Evolutionary conservation across 1,284 basidiomycete genomes (phyloP).

Genomic region (Ceratobasidium sp.): DNA sequence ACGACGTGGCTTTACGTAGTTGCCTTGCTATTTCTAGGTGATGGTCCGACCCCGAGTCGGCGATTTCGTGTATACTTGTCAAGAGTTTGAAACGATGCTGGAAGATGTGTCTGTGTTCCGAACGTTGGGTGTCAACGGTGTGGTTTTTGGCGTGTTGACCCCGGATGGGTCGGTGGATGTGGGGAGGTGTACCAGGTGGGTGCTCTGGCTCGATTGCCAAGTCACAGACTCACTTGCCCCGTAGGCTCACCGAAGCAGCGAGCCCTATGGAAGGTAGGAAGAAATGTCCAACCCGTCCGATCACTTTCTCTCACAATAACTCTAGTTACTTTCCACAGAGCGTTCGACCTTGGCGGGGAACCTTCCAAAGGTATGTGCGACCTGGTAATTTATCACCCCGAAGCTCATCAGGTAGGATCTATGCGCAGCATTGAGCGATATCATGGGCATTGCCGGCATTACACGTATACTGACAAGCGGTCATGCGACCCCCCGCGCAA

Average conservation of each 20-base stretch:
- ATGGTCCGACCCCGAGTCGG: conserved; percentile 84
- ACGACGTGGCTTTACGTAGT: conserved; percentile 21
- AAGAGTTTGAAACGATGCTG: conserved; percentile 77
- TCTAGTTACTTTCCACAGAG: conserved; percentile 84
- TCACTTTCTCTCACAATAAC: conserved; percentile 9
- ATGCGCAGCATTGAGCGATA: conserved; percentile 65
- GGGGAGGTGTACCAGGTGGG: conserved; percentile 65
- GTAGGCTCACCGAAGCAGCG: conserved; percentile 70
- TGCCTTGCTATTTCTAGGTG: conserved; percentile 59
- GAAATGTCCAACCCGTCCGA: conserved; percentile 14
- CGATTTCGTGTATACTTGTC: conserved; percentile 76
- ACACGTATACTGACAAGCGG: conserved; percentile 73
- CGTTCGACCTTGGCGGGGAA: conserved; percentile 79
- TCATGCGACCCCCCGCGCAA: conserved; percentile 25
- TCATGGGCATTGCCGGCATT: conserved; percentile 70
- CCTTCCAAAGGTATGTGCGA: conserved; percentile 63
- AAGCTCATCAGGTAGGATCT: not conserved
- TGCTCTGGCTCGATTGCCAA: conserved; percentile 13
- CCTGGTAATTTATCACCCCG: not conserved
- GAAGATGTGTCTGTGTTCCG: conserved; percentile 77
- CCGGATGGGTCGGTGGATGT: conserved; percentile 72
- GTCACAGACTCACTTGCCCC: not conserved
- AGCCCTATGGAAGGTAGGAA: conserved; percentile 70
- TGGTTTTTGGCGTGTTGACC: conserved; percentile 77
- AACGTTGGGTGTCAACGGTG: conserved; percentile 67